A percentile compares a stretch with the other conserved stretches of the same genome.
Conservation (phyloP, 306 rosid species). For the Vicia villosa region DNA sequence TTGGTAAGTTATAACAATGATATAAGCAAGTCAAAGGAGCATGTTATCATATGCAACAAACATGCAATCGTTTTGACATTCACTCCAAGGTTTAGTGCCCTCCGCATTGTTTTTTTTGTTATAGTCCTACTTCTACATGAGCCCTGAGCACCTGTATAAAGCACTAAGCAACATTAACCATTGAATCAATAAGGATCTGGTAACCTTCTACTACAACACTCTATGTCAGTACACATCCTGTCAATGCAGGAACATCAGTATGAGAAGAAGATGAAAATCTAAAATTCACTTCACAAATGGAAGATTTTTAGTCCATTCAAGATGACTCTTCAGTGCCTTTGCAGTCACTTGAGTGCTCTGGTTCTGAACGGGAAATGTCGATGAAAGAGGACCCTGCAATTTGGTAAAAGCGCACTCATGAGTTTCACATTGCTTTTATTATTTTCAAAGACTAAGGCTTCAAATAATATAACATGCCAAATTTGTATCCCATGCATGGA, state of each 20-base stretch:
- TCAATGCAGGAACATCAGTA: slow-evolving; percentile 86
- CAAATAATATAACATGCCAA: background rate
- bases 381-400: slow-evolving; percentile 87
- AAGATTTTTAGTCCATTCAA: slow-evolving; percentile 68
- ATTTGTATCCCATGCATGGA: slow-evolving; percentile 1
- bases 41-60: no score
- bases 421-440: slow-evolving; percentile 24
- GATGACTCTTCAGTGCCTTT: slow-evolving; percentile 80
- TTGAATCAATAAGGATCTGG: slow-evolving; percentile 84
- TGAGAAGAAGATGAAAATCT: slow-evolving; percentile 86
- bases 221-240: slow-evolving; percentile 77
- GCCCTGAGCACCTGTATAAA: slow-evolving; percentile 22
- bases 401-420: slow-evolving; percentile 1
- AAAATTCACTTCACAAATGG: slow-evolving; percentile 82
- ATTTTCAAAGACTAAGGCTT: slow-evolving; percentile 4
- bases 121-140: no score
- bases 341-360: slow-evolving; percentile 49
- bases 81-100: no score
- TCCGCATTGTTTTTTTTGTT: no score
- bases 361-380: slow-evolving; percentile 82
- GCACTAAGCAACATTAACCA: slow-evolving; percentile 68
- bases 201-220: slow-evolving; percentile 78
- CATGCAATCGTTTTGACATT: no score
- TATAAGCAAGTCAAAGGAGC: no score
- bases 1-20: slow-evolving; percentile 3